A percentile compares a stretch with the other conserved stretches of the same genome.
These are phyloP conservation scores for Fusarium sterilihyphosum DNA, from an alignment of 2,329 filamentous ascomycete genomes.

Conservation along the genomic window DNA sequence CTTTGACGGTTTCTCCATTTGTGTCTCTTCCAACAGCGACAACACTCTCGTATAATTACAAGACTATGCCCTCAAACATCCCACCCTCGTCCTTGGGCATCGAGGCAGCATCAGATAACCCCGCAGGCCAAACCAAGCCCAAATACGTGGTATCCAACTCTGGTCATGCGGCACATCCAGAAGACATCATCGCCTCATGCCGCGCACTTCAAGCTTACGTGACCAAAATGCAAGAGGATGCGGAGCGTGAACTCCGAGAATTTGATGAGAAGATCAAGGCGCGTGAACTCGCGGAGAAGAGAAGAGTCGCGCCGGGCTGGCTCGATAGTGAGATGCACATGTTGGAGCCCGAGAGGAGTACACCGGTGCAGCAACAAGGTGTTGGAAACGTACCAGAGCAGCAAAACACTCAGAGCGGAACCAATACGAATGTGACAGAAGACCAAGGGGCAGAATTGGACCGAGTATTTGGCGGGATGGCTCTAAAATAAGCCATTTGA, in stretches of 20 bases:
- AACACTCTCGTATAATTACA: constrained; percentile 96
- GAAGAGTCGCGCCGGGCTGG: constrained; percentile 82
- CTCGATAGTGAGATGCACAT: constrained; percentile 77
- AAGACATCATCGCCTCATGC: constrained; percentile 86
- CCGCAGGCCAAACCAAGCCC: constrained; percentile 58
- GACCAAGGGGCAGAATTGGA: constrained; percentile 67
- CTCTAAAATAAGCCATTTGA: constrained; percentile 41
- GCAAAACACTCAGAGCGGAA: constrained; percentile 20
- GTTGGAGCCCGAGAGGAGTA: constrained; percentile 70
- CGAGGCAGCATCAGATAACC: constrained; percentile 49
- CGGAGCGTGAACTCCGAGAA: constrained; percentile 71
- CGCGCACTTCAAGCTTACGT: constrained; percentile 81
- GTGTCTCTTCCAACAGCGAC: constrained; percentile 88
- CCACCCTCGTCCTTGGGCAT: constrained; percentile 60
- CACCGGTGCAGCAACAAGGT: constrained; percentile 45
- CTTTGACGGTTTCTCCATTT: constrained; percentile 93
- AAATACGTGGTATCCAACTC: constrained; percentile 82
- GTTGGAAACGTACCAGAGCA: constrained; percentile 26
- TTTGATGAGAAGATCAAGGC: constrained; percentile 75
- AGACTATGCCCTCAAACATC: constrained; percentile 85
- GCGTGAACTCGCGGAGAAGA: constrained; percentile 80
- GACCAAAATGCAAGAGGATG: constrained; percentile 72
- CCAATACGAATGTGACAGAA: constrained; percentile 47
- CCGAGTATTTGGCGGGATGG: constrained; percentile 64
- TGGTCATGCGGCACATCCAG: constrained; percentile 85